These are phyloP conservation scores for Trypanosoma cruzi DNA, from an alignment of 208 protist genomes.

Conservation along the genomic window DNA sequence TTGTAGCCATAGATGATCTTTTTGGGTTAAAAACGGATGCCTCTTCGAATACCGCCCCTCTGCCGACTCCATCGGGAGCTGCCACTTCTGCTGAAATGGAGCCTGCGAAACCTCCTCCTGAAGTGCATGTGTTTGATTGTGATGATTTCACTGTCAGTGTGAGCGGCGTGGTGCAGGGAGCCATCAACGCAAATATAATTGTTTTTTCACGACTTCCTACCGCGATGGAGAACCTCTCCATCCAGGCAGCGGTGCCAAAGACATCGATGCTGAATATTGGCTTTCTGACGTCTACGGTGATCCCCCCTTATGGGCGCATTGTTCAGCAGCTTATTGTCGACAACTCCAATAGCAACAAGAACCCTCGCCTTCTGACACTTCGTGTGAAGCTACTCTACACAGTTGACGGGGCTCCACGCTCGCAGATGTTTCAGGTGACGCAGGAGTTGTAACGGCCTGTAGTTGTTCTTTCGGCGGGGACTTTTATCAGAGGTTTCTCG, in stretches of 20 bases:
- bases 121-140: slow-evolving; percentile 48
- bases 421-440: slow-evolving; percentile 72
- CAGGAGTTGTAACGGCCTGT: slow-evolving; percentile 27
- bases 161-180: slow-evolving; percentile 25
- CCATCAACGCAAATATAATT: slow-evolving; percentile 35
- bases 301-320: slow-evolving; percentile 39
- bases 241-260: slow-evolving; percentile 76
- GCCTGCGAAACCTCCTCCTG: slow-evolving; percentile 4
- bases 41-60: not conserved
- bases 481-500: slow-evolving; percentile 12
- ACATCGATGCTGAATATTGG: slow-evolving; percentile 58
- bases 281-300: slow-evolving; percentile 41
- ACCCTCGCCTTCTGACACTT: slow-evolving; percentile 57
- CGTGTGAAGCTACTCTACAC: slow-evolving; percentile 74
- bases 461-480: slow-evolving; percentile 4
- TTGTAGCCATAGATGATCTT: slow-evolving; percentile 27
- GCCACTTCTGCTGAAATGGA: slow-evolving; percentile 6
- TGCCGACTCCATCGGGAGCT: slow-evolving; percentile 1
- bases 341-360: slow-evolving; percentile 44
- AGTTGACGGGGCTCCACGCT: slow-evolving; percentile 34
- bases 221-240: slow-evolving; percentile 51
- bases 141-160: slow-evolving; percentile 53
- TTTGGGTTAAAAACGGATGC: slow-evolving; percentile 6
- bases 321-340: slow-evolving; percentile 59
- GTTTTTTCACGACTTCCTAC: slow-evolving; percentile 37